These are phyloP conservation scores for Suillus clintonianus DNA, from an alignment of 768 basidiomycete genomes.

Conservation along the genomic window DNA sequence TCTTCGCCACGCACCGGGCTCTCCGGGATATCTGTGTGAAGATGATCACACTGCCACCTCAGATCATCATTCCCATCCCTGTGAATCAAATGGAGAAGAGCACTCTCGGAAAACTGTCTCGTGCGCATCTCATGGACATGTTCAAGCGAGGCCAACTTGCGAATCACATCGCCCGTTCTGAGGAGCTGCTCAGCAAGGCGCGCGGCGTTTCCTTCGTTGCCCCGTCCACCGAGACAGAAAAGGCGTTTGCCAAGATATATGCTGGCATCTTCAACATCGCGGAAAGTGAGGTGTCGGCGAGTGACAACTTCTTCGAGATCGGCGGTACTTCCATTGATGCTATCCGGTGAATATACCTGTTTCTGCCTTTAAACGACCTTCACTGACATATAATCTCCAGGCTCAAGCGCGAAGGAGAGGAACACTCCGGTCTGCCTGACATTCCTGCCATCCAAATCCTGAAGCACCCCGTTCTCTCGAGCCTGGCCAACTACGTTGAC, in stretches of 20 bases:
- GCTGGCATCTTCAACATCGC: slow-evolving; percentile 33
- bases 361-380: not conserved
- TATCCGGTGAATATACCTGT: slow-evolving; percentile 16
- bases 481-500: slow-evolving; percentile 31
- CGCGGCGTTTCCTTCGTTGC: slow-evolving; percentile 23
- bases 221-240: slow-evolving; percentile 27
- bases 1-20: slow-evolving; percentile 30
- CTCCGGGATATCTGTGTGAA: slow-evolving; percentile 30
- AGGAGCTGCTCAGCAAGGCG: slow-evolving; percentile 23
- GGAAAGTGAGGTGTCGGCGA: slow-evolving; percentile 21
- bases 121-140: slow-evolving; percentile 34
- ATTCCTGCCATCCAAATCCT: slow-evolving; percentile 41
- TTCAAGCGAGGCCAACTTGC: slow-evolving; percentile 38
- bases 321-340: slow-evolving; percentile 44
- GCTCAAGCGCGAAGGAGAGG: slow-evolving; percentile 29
- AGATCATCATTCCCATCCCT: slow-evolving; percentile 40
- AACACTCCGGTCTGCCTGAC: slow-evolving; percentile 29
- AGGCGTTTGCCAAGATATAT: slow-evolving; percentile 29
- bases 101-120: slow-evolving; percentile 45
- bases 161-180: slow-evolving; percentile 28
- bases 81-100: slow-evolving; percentile 40
- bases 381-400: slow-evolving; percentile 3
- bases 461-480: slow-evolving; percentile 31
- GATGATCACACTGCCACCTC: slow-evolving; percentile 36
- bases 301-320: slow-evolving; percentile 41